phyloP scores from a whole-genome alignment of 73 alveolate genomes.

The Paraurostyla sp. region DNA sequence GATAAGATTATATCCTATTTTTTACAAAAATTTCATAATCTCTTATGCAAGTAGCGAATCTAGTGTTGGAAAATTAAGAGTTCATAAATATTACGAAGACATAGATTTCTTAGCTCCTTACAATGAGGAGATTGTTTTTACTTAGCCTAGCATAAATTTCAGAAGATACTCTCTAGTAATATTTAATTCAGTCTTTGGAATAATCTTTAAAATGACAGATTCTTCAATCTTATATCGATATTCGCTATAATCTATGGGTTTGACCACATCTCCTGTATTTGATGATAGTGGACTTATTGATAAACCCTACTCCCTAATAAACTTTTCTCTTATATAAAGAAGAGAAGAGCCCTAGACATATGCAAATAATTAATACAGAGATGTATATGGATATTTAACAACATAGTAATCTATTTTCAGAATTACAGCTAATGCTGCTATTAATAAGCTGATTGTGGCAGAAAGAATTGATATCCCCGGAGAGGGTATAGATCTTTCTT shows the following conservation, averaged over 20 bases:
- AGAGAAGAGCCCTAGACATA: slow-evolving; percentile 51
- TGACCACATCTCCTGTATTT: background rate
- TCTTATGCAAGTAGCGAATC: background rate
- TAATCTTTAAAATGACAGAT: background rate
- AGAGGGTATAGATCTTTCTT: background rate
- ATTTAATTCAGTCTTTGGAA: background rate
- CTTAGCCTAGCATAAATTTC: background rate
- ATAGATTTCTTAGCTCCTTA: background rate
- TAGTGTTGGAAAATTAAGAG: background rate
- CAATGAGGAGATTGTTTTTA: background rate
- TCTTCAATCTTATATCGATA: background rate
- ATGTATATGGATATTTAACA: slow-evolving; percentile 33
- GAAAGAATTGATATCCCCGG: background rate
- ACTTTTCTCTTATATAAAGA: slow-evolving; percentile 19
- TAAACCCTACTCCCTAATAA: background rate
- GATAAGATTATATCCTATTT: background rate
- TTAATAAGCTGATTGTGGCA: background rate
- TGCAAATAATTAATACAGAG: slow-evolving; percentile 14
- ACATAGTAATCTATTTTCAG: background rate
- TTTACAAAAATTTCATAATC: slow-evolving; percentile 1
- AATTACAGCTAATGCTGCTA: background rate
- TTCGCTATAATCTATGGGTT: background rate
- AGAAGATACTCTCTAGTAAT: slow-evolving; percentile 18
- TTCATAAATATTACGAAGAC: slow-evolving; percentile 7
- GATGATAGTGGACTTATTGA: background rate